Base-by-base conservation (phyloP, 768 basidiomycete species). In the Podaxis pistillaris region DNA sequence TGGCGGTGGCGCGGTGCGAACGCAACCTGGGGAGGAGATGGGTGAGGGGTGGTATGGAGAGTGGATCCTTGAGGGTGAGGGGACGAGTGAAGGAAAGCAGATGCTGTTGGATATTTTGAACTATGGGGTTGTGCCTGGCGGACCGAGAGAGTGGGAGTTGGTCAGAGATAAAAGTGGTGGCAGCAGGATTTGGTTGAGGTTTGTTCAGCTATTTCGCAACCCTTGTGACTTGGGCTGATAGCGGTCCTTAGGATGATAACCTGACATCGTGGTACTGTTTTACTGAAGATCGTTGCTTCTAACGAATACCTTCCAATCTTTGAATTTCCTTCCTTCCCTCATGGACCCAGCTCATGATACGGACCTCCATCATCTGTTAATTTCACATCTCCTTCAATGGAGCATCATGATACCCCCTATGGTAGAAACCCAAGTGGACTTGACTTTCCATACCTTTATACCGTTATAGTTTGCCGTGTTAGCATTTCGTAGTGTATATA, bases 1-100 rank as follows among this genome's bases (percentile, higher is more conserved):
- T 7, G 41, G 46, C 19, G n/a, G 9, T 19, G 30, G 59, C 17
- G 33, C 22, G 17, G 19, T 24, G 13, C 33, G 8, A 9, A 9
- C 8, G 33, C 33, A 9, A 15, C 19, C 54, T 13, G 47, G 15
- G 17, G 47, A 22, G 22, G 80, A 73, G 36, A 74, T 88, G 24
- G 86, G 88, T 12, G 82, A 83, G n/a, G 87, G 86, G 4, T 90
- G 91, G 87, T 76, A 81, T 36, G 88, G 88, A 8, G 88, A 92
- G 65, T 92, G 91, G 90, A 76, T 90, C 13, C 76, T 93, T n/a
- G 89, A 93, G 72, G 86, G 84, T 1, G 89, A 90, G 58, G 91
- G 90, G 0, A 93, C 90, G 17, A 77, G 74, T 36, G 89, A 90
- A 69, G 89, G 87, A 4, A 77, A 82, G 50, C 78, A 83, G 69